Conservation (phyloP, 768 basidiomycete species). For the Macrocybe gigantea region DNA sequence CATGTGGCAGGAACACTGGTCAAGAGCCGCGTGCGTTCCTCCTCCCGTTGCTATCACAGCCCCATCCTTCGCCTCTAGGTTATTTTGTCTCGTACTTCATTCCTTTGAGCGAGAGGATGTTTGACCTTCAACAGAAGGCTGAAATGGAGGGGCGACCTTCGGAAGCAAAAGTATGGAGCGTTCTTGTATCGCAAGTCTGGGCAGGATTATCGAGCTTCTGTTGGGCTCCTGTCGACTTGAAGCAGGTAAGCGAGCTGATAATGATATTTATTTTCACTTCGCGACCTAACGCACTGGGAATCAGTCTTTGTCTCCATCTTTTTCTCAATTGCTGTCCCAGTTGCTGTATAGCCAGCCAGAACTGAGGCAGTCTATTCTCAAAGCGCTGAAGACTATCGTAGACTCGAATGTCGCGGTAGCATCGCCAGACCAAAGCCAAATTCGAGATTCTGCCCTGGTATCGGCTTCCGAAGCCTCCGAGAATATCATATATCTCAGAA, state of each 20-base stretch:
- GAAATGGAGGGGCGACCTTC: slow-evolving; percentile 66
- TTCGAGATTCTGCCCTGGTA: slow-evolving; percentile 25
- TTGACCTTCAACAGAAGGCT: slow-evolving; percentile 78
- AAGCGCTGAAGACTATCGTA: slow-evolving; percentile 74
- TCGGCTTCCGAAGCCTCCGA: slow-evolving; percentile 53
- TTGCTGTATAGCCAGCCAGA: slow-evolving; percentile 87
- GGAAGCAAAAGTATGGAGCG: slow-evolving; percentile 94
- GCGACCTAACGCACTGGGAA: no score
- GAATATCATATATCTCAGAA: slow-evolving; percentile 68
- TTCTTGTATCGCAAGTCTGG: slow-evolving; percentile 93
- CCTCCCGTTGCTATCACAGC: slow-evolving; percentile 77
- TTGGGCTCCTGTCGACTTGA: slow-evolving; percentile 69
- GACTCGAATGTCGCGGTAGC: slow-evolving; percentile 67
- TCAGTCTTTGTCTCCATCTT: slow-evolving; percentile 56
- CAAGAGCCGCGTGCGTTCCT: slow-evolving; percentile 87
- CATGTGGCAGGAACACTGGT: slow-evolving; percentile 50
- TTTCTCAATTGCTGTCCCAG: slow-evolving; percentile 83
- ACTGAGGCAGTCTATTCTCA: slow-evolving; percentile 77
- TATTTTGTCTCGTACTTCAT: slow-evolving; percentile 92
- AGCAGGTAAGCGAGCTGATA: slow-evolving; percentile 22
- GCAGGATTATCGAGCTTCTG: slow-evolving; percentile 88
- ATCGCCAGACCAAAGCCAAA: slow-evolving; percentile 27
- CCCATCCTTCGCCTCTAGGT: slow-evolving; percentile 72
- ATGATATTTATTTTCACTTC: no score
- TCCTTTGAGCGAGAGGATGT: slow-evolving; percentile 90